A percentile compares a stretch with the other conserved stretches of the same genome.
phyloP scores from a whole-genome alignment of 768 basidiomycete genomes.

The Panaeolus papilionaceus region DNA sequence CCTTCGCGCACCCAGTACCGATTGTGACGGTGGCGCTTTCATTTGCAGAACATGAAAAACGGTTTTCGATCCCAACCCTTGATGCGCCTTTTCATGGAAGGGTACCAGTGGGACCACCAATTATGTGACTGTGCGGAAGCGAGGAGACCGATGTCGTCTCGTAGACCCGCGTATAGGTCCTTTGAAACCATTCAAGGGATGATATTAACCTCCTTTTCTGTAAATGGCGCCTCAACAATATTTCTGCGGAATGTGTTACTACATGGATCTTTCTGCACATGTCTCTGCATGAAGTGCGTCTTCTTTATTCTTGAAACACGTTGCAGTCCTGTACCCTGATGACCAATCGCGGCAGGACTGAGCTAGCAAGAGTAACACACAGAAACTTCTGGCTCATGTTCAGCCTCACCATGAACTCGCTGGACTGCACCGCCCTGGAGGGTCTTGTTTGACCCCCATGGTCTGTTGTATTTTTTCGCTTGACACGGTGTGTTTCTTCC shows the following conservation, averaged over 20 bases:
- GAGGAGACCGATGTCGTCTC: background rate
- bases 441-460: background rate
- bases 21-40: conserved; percentile 7
- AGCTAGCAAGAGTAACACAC: background rate
- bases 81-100: conserved; percentile 11
- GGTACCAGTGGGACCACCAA: background rate
- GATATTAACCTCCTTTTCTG: background rate
- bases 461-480: conserved; percentile 6
- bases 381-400: conserved; percentile 1
- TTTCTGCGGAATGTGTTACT: background rate
- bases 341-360: conserved; percentile 3
- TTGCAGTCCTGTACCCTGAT: conserved; percentile 8
- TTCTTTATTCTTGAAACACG: conserved; percentile 3
- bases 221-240: background rate
- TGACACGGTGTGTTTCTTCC: conserved; percentile 1
- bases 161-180: background rate
- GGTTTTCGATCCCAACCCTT: background rate
- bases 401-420: conserved; percentile 1
- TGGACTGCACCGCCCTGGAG: conserved; percentile 11
- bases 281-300: conserved; percentile 2
- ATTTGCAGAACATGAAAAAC: conserved; percentile 1
- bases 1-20: background rate
- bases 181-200: background rate
- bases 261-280: conserved; percentile 2
- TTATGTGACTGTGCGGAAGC: background rate